A percentile compares a stretch with the other conserved stretches of the same genome.
Conservation (phyloP, 441 rosid genomes). For the Mallotus repandus region DNA sequence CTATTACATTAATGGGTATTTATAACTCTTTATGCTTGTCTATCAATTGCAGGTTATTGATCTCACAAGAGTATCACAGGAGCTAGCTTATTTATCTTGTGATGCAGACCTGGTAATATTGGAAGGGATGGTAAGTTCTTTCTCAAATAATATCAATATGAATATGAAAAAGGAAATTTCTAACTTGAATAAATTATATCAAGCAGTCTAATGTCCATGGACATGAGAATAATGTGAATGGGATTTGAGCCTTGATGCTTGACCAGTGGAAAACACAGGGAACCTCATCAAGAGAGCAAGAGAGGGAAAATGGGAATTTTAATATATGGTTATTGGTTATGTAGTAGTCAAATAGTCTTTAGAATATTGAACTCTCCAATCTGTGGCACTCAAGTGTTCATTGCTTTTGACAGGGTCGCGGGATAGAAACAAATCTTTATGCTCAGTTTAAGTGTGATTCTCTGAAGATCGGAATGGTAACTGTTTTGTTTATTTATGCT, state of each 20-base stretch:
- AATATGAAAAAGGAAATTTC: background rate
- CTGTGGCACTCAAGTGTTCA: background rate
- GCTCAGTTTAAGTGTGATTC: conserved; percentile 98
- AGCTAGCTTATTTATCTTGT: conserved; percentile 70
- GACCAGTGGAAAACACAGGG: background rate
- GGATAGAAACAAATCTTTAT: conserved; percentile 93
- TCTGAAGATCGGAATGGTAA: conserved; percentile 94
- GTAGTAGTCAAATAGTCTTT: background rate
- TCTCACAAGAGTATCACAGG: conserved; percentile 79
- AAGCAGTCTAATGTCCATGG: background rate
- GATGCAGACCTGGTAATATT: conserved; percentile 89
- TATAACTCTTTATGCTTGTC: conserved; percentile 3
- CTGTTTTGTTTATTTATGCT: background rate
- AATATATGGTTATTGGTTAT: background rate
- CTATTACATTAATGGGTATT: background rate
- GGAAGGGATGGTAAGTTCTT: conserved; percentile 91
- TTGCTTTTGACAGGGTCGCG: conserved; percentile 76
- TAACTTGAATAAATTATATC: too few species aligned
- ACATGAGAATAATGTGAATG: background rate
- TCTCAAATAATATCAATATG: background rate
- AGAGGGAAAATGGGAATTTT: background rate
- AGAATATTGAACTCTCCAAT: background rate
- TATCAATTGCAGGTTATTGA: conserved; percentile 71
- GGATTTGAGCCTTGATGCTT: background rate
- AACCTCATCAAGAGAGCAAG: background rate